These are phyloP conservation scores for Suillus subluteus DNA, from an alignment of 768 basidiomycete species.

Conservation along the genomic window DNA sequence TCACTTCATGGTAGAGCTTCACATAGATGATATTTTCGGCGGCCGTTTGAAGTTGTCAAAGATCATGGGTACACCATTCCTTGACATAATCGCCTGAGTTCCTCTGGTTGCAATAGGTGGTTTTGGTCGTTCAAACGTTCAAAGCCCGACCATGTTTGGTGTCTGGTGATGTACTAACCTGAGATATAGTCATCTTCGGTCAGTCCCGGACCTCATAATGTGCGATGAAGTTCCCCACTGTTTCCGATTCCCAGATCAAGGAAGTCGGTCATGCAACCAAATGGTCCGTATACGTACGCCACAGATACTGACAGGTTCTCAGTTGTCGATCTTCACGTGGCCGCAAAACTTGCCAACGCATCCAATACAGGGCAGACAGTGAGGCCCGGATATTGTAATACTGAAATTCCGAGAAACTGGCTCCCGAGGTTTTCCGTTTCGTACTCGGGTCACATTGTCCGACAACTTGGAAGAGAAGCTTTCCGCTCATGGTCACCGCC, in stretches of 20 bases:
- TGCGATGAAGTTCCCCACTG: slow-evolving; percentile 3
- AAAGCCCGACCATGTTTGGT: slow-evolving; percentile 68
- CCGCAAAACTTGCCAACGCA: slow-evolving; percentile 40
- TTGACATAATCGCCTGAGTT: slow-evolving; percentile 79
- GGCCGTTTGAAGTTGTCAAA: slow-evolving; percentile 79
- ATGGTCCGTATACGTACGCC: slow-evolving; percentile 70
- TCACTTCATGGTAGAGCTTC: slow-evolving; percentile 1
- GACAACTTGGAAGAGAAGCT: slow-evolving; percentile 46
- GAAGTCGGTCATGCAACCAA: slow-evolving; percentile 72
- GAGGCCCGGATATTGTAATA: slow-evolving; percentile 77
- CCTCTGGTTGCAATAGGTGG: slow-evolving; percentile 77
- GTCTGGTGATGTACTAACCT: slow-evolving; percentile 57
- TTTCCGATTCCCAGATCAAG: slow-evolving; percentile 52
- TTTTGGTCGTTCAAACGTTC: slow-evolving; percentile 45
- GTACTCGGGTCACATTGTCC: slow-evolving; percentile 69
- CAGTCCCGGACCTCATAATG: slow-evolving; percentile 26
- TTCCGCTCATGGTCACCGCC: slow-evolving; percentile 17
- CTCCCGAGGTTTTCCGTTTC: slow-evolving; percentile 88
- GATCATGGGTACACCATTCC: slow-evolving; percentile 85
- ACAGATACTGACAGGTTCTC: slow-evolving; percentile 87
- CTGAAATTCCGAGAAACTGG: slow-evolving; percentile 60
- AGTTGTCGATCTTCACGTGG: slow-evolving; percentile 79
- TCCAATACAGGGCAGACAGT: slow-evolving; percentile 72
- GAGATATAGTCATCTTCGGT: slow-evolving; percentile 53
- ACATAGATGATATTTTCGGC: slow-evolving; percentile 64